These are phyloP conservation scores for Fusarium protoensiforme DNA, from an alignment of 2,329 filamentous ascomycete species.

Conservation along the genomic window DNA sequence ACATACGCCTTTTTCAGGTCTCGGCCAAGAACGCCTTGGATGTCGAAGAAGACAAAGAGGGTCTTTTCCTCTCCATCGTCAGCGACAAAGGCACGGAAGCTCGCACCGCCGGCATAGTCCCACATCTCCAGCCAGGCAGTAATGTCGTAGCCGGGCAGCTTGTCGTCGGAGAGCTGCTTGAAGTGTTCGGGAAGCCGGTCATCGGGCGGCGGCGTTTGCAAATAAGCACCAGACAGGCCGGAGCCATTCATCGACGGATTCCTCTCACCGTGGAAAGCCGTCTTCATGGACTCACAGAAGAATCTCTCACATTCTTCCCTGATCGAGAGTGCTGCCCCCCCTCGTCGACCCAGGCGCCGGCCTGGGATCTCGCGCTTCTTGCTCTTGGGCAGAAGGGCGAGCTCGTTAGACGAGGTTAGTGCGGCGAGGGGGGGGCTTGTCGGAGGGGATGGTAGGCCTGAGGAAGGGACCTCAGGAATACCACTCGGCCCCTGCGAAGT, in stretches of 20 bases:
- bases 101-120: conserved; percentile 86
- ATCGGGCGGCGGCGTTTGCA: conserved; percentile 66
- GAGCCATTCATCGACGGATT: conserved; percentile 80
- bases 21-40: conserved; percentile 72
- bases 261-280: conserved; percentile 97
- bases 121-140: conserved; percentile 80
- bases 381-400: conserved; percentile 71
- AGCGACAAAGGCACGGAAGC: conserved; percentile 87
- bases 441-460: conserved; percentile 85
- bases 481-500: conserved; percentile 79
- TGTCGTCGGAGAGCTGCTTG: conserved; percentile 44
- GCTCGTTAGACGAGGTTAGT: conserved; percentile 74
- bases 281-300: conserved; percentile 96
- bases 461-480: conserved; percentile 92
- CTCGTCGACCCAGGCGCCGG: conserved; percentile 67
- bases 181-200: conserved; percentile 53
- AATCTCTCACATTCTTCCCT: conserved; percentile 99
- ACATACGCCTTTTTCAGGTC: conserved; percentile 90
- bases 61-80: conserved; percentile 76
- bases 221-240: conserved; percentile 82
- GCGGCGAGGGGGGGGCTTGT: conserved; percentile 91
- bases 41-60: conserved; percentile 89
- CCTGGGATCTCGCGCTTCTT: conserved; percentile 56
- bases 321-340: conserved; percentile 96
- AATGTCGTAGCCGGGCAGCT: conserved; percentile 52